A percentile compares a stretch with the other conserved stretches of the same genome.
phyloP scores from a whole-genome alignment of 2,329 filamentous ascomycete species.

The Sclerotinia spermophila region DNA sequence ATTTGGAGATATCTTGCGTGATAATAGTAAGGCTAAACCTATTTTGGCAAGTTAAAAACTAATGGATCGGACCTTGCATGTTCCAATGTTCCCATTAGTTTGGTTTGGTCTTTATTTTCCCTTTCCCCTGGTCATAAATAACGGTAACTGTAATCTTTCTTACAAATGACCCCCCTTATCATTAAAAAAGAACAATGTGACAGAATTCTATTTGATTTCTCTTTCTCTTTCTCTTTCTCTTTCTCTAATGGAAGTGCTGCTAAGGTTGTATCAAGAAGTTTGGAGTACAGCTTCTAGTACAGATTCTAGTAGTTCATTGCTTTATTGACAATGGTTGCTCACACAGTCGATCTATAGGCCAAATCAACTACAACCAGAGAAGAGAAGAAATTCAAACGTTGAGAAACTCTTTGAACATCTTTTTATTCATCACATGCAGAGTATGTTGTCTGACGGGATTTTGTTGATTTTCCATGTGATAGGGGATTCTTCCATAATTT shows the following conservation, averaged over 20 bases:
- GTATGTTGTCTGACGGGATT: background rate
- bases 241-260: background rate
- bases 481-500: background rate
- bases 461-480: background rate
- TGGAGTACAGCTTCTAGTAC: background rate
- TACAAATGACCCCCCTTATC: background rate
- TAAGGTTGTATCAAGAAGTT: background rate
- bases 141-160: too few relatives aligned
- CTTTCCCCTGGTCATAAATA: background rate
- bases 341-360: background rate
- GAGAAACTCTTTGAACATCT: background rate
- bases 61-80: background rate
- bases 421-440: background rate
- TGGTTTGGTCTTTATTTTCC: too few relatives aligned
- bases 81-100: background rate
- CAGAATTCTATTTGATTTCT: background rate
- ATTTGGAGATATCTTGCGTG: slow-evolving; percentile 8
- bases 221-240: too few relatives aligned
- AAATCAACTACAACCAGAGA: background rate
- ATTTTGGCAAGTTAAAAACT: background rate
- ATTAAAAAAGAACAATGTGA: background rate
- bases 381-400: background rate
- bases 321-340: too few relatives aligned
- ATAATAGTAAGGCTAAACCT: background rate
- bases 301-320: background rate